Evolutionary conservation across 176 grass and related monocot species (phyloP).

Genomic region (Avena eriantha): DNA sequence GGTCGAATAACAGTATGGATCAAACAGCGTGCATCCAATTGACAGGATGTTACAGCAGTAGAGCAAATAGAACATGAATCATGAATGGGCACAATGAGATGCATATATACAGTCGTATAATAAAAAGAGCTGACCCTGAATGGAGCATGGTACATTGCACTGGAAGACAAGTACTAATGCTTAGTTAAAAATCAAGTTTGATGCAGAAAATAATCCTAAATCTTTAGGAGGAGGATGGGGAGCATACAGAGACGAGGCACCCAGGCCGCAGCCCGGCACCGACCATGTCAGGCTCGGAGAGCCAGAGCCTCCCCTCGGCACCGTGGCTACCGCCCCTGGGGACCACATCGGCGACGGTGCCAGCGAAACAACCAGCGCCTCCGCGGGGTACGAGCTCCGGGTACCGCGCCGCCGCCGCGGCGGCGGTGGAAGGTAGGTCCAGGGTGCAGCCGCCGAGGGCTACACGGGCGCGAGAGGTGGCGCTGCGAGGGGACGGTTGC

Average conservation of each 20-base stretch:
- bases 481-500: slow-evolving; percentile 43
- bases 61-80: background rate
- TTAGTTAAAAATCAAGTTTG: background rate
- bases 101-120: background rate
- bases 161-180: background rate
- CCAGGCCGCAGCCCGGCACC: slow-evolving; percentile 61
- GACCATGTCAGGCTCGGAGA: slow-evolving; percentile 69
- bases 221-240: slow-evolving; percentile 2
- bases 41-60: background rate
- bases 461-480: background rate
- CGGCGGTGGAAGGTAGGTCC: slow-evolving; percentile 33
- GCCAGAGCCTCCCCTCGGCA: slow-evolving; percentile 57
- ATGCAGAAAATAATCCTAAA: background rate
- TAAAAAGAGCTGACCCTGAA: background rate
- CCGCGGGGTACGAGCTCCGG: slow-evolving; percentile 55
- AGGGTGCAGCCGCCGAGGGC: background rate
- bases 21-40: background rate
- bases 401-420: slow-evolving; percentile 35
- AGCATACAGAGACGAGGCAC: slow-evolving; percentile 71
- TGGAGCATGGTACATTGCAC: background rate
- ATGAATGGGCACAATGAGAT: background rate
- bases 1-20: background rate
- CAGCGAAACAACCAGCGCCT: slow-evolving; percentile 49
- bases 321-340: slow-evolving; percentile 39
- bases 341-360: slow-evolving; percentile 45